A percentile compares a stretch with the other conserved stretches of the same genome.
Conservation (phyloP, 805 yeast species). For the Osmozyma mogii region DNA sequence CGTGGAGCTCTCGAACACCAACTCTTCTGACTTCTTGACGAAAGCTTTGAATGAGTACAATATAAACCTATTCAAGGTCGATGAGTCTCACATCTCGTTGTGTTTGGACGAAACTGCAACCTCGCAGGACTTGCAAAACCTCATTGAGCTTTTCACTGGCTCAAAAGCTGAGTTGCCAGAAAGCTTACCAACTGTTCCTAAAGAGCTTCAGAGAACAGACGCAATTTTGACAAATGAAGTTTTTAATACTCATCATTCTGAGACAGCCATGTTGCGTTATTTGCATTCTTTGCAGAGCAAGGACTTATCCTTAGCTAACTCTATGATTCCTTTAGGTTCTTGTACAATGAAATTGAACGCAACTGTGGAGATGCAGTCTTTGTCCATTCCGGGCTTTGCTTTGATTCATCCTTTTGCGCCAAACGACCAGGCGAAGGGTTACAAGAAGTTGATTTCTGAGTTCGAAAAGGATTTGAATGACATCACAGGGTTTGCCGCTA, state of each 20-base stretch:
- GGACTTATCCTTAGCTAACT: slow-evolving; percentile 88
- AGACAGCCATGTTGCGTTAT: slow-evolving; percentile 91
- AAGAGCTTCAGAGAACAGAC: slow-evolving; percentile 46
- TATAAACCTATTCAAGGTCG: slow-evolving; percentile 70
- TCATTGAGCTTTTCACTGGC: slow-evolving; percentile 56
- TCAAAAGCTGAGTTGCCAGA: slow-evolving; percentile 9
- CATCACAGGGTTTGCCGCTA: slow-evolving; percentile 88
- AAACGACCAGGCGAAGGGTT: slow-evolving; percentile 79
- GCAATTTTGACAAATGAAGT: slow-evolving; percentile 62
- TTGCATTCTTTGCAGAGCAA: slow-evolving; percentile 73
- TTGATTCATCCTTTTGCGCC: slow-evolving; percentile 93
- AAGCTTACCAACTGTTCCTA: slow-evolving; percentile 44
- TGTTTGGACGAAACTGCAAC: slow-evolving; percentile 87
- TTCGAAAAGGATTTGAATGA: slow-evolving; percentile 80
- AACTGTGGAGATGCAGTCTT: slow-evolving; percentile 89
- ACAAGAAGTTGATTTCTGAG: slow-evolving; percentile 63
- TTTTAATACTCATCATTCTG: slow-evolving; percentile 84
- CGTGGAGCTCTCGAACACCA: slow-evolving; percentile 41
- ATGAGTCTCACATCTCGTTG: slow-evolving; percentile 56
- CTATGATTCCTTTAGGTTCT: slow-evolving; percentile 96
- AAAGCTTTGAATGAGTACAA: slow-evolving; percentile 54
- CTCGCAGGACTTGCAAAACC: slow-evolving; percentile 46
- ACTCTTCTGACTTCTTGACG: slow-evolving; percentile 49
- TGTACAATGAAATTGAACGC: slow-evolving; percentile 98
- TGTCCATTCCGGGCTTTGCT: slow-evolving; percentile 90